phyloP scores from a whole-genome alignment of 139 green algal species.

The Trebouxia sp. region DNA sequence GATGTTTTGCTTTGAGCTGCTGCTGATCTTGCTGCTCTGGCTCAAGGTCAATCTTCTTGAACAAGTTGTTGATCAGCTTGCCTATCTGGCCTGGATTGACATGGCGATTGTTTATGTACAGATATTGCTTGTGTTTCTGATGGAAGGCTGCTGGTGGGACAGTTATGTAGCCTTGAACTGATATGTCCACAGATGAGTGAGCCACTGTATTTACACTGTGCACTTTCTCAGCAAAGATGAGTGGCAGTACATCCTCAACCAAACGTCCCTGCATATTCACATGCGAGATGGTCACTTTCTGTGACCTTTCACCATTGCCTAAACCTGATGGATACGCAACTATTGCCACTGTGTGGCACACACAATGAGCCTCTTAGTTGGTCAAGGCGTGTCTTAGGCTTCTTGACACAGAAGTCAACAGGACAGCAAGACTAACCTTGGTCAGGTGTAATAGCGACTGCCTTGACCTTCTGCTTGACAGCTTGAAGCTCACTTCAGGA shows the following conservation, averaged over 20 bases:
- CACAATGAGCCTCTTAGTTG: too few species aligned
- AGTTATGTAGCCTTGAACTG: neutral
- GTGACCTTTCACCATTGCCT: too few species aligned
- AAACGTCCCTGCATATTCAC: slow-evolving; percentile 25
- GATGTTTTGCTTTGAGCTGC: slow-evolving; percentile 6
- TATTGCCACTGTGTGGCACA: too few species aligned
- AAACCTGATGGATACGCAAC: too few species aligned
- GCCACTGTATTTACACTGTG: neutral
- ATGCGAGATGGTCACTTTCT: neutral
- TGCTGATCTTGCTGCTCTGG: neutral
- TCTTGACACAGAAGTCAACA: neutral
- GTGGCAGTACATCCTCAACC: neutral
- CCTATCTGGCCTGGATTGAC: slow-evolving; percentile 5
- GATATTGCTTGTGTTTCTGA: slow-evolving; percentile 30
- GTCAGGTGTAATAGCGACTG: slow-evolving; percentile 22
- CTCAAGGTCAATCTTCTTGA: slow-evolving; percentile 2
- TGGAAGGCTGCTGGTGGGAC: slow-evolving; percentile 34
- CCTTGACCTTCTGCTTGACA: slow-evolving; percentile 22
- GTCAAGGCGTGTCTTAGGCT: too few species aligned
- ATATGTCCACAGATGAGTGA: neutral
- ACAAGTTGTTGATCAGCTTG: slow-evolving; percentile 38
- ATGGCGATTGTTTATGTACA: slow-evolving; percentile 42
- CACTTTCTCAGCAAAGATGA: slow-evolving; percentile 21
- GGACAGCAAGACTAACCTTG: neutral
- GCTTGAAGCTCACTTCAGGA: slow-evolving; percentile 36